phyloP scores from a whole-genome alignment of 108 stramenopile genomes.

The Epithemia pelagica region DNA sequence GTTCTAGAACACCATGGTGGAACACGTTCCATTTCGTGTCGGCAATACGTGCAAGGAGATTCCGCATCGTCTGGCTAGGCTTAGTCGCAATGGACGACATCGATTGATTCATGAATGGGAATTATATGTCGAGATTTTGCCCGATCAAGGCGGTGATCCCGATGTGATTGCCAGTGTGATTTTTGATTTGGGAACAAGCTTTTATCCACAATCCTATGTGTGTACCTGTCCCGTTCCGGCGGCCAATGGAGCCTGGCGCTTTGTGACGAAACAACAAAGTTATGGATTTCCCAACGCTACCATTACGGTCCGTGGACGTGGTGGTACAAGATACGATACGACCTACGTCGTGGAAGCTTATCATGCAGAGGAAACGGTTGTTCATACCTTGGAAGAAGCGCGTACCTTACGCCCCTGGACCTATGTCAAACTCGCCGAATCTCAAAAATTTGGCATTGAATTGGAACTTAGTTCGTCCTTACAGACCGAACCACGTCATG shows the following conservation, averaged over 20 bases:
- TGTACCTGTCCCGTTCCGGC: conserved; percentile 34
- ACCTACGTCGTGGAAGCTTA: conserved; percentile 9
- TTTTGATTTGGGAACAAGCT: conserved; percentile 42
- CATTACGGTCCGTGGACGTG: conserved; percentile 42
- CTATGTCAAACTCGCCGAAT: conserved; percentile 25
- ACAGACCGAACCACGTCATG: not conserved
- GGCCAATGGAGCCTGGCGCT: conserved; percentile 18
- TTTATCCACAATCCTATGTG: conserved; percentile 16
- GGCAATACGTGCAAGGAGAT: conserved; percentile 45
- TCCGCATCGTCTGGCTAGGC: conserved; percentile 15
- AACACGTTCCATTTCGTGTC: conserved; percentile 18
- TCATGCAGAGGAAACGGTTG: not conserved
- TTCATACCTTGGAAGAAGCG: conserved; percentile 25
- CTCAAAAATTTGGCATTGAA: conserved; percentile 24
- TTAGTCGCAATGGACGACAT: conserved; percentile 16
- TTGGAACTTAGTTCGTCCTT: conserved; percentile 27
- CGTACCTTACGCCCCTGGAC: conserved; percentile 16
- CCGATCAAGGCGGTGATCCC: conserved; percentile 24
- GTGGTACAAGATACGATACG: conserved; percentile 19
- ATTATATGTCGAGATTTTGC: conserved; percentile 43
- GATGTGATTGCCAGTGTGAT: conserved; percentile 40
- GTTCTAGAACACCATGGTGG: too few species aligned
- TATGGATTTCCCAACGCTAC: conserved; percentile 28
- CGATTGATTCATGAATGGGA: conserved; percentile 39
- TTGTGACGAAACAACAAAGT: conserved; percentile 42